Percentiles rank a stretch among this genome's conserved stretches.
phyloP scores from a whole-genome alignment of 2,329 filamentous ascomycete genomes.

The Pestalotiopsis sp. region DNA sequence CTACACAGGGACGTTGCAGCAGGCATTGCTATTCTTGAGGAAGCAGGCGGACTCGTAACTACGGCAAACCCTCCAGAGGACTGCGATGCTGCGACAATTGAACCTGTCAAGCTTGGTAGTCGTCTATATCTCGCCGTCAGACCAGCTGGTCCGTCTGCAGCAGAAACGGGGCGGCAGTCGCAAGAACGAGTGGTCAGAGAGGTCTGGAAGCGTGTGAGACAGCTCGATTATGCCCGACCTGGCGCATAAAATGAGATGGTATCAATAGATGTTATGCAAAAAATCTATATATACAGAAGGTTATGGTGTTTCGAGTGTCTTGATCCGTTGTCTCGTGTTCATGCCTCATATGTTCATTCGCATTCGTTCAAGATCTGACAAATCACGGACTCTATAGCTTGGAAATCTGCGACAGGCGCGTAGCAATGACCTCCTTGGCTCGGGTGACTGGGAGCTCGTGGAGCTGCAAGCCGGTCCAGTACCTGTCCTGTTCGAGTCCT shows the following conservation, averaged over 20 bases:
- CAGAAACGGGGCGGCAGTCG: constrained; percentile 65
- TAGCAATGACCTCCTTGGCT: constrained; percentile 56
- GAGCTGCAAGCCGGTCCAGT: constrained; percentile 67
- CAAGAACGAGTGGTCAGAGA: constrained; percentile 74
- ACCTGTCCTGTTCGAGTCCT: constrained; percentile 63
- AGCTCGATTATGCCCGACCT: constrained; percentile 69
- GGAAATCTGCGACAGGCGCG: constrained; percentile 40
- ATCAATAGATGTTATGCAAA: background rate
- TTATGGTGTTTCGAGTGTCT: background rate
- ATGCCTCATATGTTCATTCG: background rate
- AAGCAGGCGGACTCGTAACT: constrained; percentile 75
- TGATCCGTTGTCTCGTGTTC: background rate
- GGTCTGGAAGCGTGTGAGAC: constrained; percentile 70
- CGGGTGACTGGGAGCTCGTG: constrained; percentile 61
- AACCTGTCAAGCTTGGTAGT: constrained; percentile 65
- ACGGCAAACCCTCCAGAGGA: constrained; percentile 72
- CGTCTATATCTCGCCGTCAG: constrained; percentile 72
- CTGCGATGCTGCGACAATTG: constrained; percentile 56
- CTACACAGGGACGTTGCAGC: constrained; percentile 67
- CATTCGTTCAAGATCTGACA: background rate
- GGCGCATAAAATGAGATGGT: constrained; percentile 45
- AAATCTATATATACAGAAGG: constrained; percentile 5
- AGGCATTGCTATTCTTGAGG: constrained; percentile 71
- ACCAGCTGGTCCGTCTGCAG: constrained; percentile 64
- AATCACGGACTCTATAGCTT: constrained; percentile 23